Evolutionary conservation across 2,329 filamentous ascomycete species (phyloP).

Genomic region (Phaeomoniella chlamydospora): DNA sequence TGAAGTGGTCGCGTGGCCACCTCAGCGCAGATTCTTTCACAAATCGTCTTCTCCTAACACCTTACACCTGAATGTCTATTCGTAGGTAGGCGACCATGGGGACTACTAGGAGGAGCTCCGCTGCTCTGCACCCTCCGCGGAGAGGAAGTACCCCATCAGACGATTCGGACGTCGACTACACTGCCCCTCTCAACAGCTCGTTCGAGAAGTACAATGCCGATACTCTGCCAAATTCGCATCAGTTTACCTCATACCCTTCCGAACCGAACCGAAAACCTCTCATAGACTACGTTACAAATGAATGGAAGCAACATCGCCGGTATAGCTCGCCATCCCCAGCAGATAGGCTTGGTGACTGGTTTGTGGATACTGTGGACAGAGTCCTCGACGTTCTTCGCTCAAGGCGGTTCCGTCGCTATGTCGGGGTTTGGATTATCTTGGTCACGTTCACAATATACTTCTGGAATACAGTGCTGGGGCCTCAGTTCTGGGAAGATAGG

Average conservation of each 20-base stretch:
- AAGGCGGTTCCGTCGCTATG: neutral
- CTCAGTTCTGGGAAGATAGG: constrained; percentile 5
- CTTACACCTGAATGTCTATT: neutral
- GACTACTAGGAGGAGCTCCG: too few relatives aligned
- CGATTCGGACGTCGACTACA: neutral
- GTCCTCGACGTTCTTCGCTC: neutral
- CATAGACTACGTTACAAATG: neutral
- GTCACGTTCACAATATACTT: neutral
- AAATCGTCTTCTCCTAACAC: neutral
- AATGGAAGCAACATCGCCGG: neutral
- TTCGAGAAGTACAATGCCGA: too few relatives aligned
- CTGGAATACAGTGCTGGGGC: neutral
- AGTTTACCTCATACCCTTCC: neutral
- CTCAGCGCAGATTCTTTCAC: neutral
- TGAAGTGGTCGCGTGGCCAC: neutral
- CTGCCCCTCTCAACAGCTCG: neutral
- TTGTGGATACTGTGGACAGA: neutral
- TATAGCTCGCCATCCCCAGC: neutral
- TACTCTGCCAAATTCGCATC: neutral
- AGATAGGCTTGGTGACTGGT: neutral
- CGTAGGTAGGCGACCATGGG: too few relatives aligned
- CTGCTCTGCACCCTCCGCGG: neutral
- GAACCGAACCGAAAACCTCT: neutral
- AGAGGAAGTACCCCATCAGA: neutral
- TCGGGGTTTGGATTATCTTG: neutral